A percentile compares a stretch with the other conserved stretches of the same genome.
Conservation (phyloP, 495 filamentous ascomycete genomes). For the Amphirosellinia nigrospora region DNA sequence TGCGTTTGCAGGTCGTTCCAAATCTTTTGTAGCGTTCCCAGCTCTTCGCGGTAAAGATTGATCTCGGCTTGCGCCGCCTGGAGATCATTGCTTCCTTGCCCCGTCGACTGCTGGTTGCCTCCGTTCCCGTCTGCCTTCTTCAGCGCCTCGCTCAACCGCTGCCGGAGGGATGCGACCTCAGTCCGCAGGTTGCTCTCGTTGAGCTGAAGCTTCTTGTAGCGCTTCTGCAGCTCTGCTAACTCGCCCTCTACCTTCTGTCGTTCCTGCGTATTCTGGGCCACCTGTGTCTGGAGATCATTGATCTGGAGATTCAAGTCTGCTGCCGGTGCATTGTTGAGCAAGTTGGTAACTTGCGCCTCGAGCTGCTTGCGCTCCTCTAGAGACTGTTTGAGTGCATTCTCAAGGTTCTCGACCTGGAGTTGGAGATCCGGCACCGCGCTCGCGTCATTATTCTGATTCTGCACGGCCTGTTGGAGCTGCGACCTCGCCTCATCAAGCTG, state of each 20-base stretch:
- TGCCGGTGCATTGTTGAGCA: background rate
- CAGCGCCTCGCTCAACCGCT: background rate
- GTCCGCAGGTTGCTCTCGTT: slow-evolving; percentile 12
- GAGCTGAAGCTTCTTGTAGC: background rate
- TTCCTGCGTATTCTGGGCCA: background rate
- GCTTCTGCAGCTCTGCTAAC: background rate
- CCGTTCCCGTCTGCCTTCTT: background rate
- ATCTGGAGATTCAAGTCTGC: background rate
- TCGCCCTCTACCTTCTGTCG: background rate
- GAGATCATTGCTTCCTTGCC: background rate
- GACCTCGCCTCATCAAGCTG: background rate
- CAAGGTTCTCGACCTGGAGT: slow-evolving; percentile 12
- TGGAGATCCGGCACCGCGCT: background rate
- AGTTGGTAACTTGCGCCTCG: background rate
- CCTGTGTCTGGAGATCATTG: background rate
- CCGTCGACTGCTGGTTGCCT: background rate
- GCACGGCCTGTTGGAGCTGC: background rate
- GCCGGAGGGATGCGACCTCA: background rate
- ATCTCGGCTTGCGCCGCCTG: background rate
- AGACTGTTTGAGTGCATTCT: background rate
- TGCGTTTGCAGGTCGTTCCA: slow-evolving; percentile 17
- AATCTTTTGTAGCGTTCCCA: background rate
- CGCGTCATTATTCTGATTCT: background rate
- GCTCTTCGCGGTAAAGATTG: background rate
- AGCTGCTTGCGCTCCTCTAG: background rate